Base-by-base conservation (phyloP, 805 yeast genomes). In the Metschnikowia kunwiensis region DNA sequence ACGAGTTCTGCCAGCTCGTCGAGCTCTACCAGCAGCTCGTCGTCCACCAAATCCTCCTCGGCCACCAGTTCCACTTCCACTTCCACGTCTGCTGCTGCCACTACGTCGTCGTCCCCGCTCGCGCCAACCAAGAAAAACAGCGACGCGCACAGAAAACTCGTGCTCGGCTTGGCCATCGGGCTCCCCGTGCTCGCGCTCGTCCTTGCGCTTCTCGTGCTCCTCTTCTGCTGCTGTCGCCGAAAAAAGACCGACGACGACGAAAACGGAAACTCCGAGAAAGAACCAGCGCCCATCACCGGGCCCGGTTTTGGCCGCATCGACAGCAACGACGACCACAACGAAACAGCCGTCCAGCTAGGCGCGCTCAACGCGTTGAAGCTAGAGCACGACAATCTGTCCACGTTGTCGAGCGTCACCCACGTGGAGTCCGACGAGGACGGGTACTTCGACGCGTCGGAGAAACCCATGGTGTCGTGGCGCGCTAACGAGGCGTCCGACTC, bases 111-210 rank as follows among this genome's bases (percentile, higher is more conserved):
- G 1, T 45, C 70, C 1, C 14, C 63, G 3, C 18, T 56, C 5
- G 30, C 60, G 10, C 15, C 64, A 2, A 33, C 42, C 36, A 24
- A 26, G 5, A 16, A 14, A 9, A 35, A 55, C 24, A 61, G 60
- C 28, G 28, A 23, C 13, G 18, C 13, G n/a, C 69, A 65, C 34
- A 81, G 75, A 46, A 74, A 75, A 2, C 66, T 86, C n/a, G 96
- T 95, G 0, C 84, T 91, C 54, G 95, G 89, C 1, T 73, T 89
- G 42, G 97, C 96, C 37, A 89, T 85, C n/a, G 86, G 82, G 2
- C 72, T 93, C 30, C 95, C 96, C 1, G 54, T 74, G 0, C 61
- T 77, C 3, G 72, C 72, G 2, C 49, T 84, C 0, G 49, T 79
- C 7, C 47, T 78, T 2, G 71, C 77, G 0, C 68, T 65, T 0